Evolutionary conservation across 169 alveolate species (phyloP), one percentile per base, ranked within the genome.

Genomic region (Neospora caninum): DNA sequence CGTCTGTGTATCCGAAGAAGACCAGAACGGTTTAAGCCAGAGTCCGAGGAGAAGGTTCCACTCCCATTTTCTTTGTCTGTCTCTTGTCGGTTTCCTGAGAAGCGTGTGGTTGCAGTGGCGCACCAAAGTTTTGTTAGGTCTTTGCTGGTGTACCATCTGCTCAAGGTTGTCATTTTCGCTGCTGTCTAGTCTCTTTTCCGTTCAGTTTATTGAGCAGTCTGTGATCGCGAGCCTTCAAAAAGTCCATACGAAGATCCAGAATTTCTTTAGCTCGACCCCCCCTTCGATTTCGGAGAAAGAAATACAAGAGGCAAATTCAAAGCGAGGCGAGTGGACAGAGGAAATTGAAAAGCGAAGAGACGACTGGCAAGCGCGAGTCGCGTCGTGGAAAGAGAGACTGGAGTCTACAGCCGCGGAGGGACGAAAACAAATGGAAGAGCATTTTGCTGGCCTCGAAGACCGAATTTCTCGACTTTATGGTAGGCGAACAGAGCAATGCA

Each of bases 381-480:
- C 64, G 42, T 1, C n/a, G 36, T 82, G 89, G 89, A 13, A 31
- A 36, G 69, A 42, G 69, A 36, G 41, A 27, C 29, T 82, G n/a
- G 67, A 38, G 34, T 9, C 53, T 9, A 42, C 67, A 16, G 89
- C 89, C 0, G 9, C 89, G 38, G 89, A 82, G 38, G 67, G 69
- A 0, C 89, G 64, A 13, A 42, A 18, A 41, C 67, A 27, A 34
- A 31, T 82, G 2, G 89, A 82, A 41, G 89, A 36, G 41, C 89
- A 82, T 9, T 38, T 82, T 27, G 34, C 53, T 22, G 27, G 34
- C 13, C 67, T 42, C 53, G 41, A 42, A 22, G 89, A 82, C 41
- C 53, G 89, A 43, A 82, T 41, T 39, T 13, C 89, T 36, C n/a
- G 64, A 34, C 89, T 82, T 16, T 82, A 82, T 36, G 89, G 89